These are phyloP conservation scores for Lycium barbarum DNA, from an alignment of 257 asterid species.

Conservation along the genomic window DNA sequence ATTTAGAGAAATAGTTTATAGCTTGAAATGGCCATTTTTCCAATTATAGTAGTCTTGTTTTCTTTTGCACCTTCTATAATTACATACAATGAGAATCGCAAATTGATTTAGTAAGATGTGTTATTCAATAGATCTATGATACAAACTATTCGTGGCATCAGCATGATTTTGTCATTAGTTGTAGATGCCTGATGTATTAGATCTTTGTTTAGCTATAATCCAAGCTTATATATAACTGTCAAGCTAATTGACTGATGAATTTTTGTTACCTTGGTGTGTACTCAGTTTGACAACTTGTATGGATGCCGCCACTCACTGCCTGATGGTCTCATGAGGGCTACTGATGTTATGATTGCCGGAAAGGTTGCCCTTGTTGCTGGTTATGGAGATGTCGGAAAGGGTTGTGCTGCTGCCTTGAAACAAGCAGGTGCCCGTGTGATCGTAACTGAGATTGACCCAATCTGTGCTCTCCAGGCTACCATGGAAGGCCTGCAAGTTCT, in stretches of 20 bases:
- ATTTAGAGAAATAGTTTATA: too few species aligned
- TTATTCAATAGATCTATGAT: not conserved
- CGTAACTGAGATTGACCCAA: conserved; percentile 69
- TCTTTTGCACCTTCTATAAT: too few species aligned
- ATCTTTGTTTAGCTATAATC: not conserved
- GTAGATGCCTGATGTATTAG: not conserved
- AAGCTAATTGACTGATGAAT: not conserved
- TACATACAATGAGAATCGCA: too few species aligned
- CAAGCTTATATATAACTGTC: not conserved
- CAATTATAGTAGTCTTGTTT: too few species aligned
- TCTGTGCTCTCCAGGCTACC: conserved; percentile 68
- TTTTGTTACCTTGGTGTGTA: not conserved
- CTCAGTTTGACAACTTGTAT: conserved; percentile 66
- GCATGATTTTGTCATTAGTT: not conserved
- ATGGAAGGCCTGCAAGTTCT: conserved; percentile 72
- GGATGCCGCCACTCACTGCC: conserved; percentile 76
- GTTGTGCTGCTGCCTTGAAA: conserved; percentile 69
- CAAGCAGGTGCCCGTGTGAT: conserved; percentile 69
- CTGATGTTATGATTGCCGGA: conserved; percentile 71
- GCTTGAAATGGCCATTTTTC: too few species aligned
- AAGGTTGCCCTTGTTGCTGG: conserved; percentile 62
- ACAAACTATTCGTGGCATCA: not conserved
- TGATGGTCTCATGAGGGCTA: conserved; percentile 69
- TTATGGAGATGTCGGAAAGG: conserved; percentile 70
- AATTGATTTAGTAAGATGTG: not conserved